Conservation (phyloP, 2,329 filamentous ascomycete species). For the Pyrenochaeta sp. region DNA sequence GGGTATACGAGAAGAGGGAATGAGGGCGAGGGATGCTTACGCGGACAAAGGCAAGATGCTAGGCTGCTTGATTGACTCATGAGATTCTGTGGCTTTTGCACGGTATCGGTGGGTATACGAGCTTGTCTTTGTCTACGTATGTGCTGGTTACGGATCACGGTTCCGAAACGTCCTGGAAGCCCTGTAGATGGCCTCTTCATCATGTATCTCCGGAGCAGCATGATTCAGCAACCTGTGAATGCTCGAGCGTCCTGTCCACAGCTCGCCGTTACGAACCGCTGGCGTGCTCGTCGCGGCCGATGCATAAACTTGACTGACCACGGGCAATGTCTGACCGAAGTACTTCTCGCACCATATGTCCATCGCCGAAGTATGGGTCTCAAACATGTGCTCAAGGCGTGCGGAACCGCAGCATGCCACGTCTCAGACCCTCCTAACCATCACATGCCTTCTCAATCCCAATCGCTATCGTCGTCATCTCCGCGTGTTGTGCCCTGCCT, state of each 20-base stretch:
- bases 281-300: no score
- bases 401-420: not conserved
- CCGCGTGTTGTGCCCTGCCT: slow-evolving; percentile 47
- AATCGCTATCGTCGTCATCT: slow-evolving; percentile 65
- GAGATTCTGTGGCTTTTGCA: not conserved
- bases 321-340: no score
- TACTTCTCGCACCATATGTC: not conserved
- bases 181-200: not conserved
- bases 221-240: not conserved
- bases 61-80: not conserved
- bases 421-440: not conserved
- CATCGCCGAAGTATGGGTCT: not conserved
- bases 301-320: no score
- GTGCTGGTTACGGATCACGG: not conserved
- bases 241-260: not conserved
- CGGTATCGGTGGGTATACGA: not conserved
- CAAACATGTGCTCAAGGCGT: not conserved
- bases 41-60: no score
- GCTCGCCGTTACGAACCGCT: no score
- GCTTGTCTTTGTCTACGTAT: not conserved
- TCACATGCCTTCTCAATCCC: slow-evolving; percentile 59
- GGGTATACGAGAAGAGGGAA: no score
- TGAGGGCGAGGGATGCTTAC: no score
- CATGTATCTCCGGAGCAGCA: not conserved
- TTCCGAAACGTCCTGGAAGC: not conserved